A percentile compares a stretch with the other conserved stretches of the same genome.
phyloP scores from a whole-genome alignment of 495 filamentous ascomycete genomes.

The Cryomyces minteri region DNA sequence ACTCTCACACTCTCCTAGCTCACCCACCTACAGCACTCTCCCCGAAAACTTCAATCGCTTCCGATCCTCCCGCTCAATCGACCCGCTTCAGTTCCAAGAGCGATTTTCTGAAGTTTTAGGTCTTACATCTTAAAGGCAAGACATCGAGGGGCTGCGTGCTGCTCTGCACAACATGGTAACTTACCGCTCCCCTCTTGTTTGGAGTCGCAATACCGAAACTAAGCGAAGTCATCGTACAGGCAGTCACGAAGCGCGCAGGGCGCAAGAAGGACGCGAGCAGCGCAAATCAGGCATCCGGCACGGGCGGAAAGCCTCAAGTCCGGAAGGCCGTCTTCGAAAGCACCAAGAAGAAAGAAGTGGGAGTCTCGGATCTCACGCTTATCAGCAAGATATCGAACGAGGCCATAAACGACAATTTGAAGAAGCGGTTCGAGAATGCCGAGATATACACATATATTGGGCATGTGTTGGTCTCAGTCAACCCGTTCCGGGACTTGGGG shows the following conservation, averaged over 20 bases:
- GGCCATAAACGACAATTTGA: constrained; percentile 97
- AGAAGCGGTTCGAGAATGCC: constrained; percentile 85
- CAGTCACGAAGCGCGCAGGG: constrained; percentile 31
- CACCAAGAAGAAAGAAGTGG: constrained; percentile 97
- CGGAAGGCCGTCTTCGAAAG: constrained; percentile 93
- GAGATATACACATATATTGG: constrained; percentile 99
- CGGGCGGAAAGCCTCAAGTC: constrained; percentile 39
- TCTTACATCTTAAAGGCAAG: no score
- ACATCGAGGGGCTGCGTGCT: no score
- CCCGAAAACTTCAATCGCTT: no score
- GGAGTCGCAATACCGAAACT: no score
- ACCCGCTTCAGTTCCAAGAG: no score
- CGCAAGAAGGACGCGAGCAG: constrained; percentile 46
- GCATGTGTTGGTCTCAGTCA: constrained; percentile 98
- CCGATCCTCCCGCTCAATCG: no score
- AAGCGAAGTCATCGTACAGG: constrained; percentile 6
- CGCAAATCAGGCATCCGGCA: constrained; percentile 23
- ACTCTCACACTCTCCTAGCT: no score
- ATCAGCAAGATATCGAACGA: constrained; percentile 98
- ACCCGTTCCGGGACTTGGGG: constrained; percentile 94
- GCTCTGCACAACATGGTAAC: no score
- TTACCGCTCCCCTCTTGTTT: no score
- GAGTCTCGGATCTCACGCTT: constrained; percentile 91
- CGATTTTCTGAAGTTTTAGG: no score
- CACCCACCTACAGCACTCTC: no score